Evolutionary conservation across 441 rosid species (phyloP).

Genomic region (Populus hybrid): DNA sequence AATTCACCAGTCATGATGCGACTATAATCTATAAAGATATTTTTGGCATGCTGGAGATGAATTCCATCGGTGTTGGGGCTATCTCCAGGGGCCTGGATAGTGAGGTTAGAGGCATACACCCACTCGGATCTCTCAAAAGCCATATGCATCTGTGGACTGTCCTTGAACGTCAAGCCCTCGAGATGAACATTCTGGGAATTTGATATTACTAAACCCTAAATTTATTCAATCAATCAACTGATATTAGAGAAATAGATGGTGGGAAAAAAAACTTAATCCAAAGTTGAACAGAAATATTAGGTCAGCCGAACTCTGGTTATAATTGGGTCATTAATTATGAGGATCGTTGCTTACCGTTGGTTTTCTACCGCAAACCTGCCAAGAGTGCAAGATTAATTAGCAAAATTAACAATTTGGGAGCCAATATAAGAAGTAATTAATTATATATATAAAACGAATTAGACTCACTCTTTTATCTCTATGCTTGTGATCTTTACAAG

Average conservation of each 20-base stretch:
- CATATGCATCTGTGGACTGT: slow-evolving; percentile 50
- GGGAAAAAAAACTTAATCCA: neutral
- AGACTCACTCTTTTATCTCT: neutral
- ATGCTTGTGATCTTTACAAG: slow-evolving; percentile 14
- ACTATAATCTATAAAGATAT: neutral
- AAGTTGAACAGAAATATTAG: neutral
- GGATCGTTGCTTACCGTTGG: neutral
- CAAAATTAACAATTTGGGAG: neutral
- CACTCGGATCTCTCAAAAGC: slow-evolving; percentile 25
- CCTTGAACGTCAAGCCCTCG: slow-evolving; percentile 23
- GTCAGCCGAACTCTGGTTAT: neutral
- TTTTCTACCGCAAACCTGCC: slow-evolving; percentile 10
- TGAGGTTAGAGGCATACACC: slow-evolving; percentile 25
- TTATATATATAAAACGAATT: neutral
- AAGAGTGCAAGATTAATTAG: neutral
- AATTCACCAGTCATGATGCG: slow-evolving; percentile 17
- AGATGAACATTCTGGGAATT: slow-evolving; percentile 33
- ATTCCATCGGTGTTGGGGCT: slow-evolving; percentile 37
- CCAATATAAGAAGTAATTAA: neutral
- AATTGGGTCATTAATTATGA: neutral
- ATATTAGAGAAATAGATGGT: neutral
- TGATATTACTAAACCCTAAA: slow-evolving; percentile 31
- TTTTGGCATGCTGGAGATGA: slow-evolving; percentile 22
- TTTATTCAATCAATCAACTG: neutral
- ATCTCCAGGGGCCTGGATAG: slow-evolving; percentile 30